Percentiles rank a stretch among this genome's conserved stretches.
phyloP scores from a whole-genome alignment of 192 early-diverging fungal species.

The Hyaloraphidium curvatum region DNA sequence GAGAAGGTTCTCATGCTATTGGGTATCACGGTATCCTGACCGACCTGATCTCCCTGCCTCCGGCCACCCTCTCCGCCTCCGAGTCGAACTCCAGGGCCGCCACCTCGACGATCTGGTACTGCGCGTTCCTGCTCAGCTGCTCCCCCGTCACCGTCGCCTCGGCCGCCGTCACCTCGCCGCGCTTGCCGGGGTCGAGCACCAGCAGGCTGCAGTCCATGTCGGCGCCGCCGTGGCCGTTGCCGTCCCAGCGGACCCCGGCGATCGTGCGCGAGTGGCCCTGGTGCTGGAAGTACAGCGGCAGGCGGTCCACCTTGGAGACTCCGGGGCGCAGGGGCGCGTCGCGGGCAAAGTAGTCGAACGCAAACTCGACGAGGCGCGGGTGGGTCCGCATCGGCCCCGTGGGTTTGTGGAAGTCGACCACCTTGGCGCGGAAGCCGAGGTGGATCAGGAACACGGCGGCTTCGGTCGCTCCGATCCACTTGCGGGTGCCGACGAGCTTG shows the following conservation, averaged over 20 bases:
- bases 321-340: neutral
- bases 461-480: slow-evolving; percentile 59
- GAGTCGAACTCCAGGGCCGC: too few relatives aligned
- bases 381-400: slow-evolving; percentile 31
- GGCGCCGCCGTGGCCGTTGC: slow-evolving; percentile 10
- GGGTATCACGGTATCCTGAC: too few relatives aligned
- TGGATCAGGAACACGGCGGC: slow-evolving; percentile 36
- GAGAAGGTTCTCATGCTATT: too few relatives aligned
- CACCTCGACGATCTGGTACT: too few relatives aligned
- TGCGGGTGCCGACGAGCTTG: slow-evolving; percentile 28
- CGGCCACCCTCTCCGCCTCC: too few relatives aligned
- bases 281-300: slow-evolving; percentile 51
- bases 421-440: slow-evolving; percentile 27
- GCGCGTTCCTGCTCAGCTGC: too few relatives aligned
- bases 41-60: too few relatives aligned
- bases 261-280: slow-evolving; percentile 47
- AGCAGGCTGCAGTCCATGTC: too few relatives aligned
- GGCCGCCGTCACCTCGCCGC: too few relatives aligned
- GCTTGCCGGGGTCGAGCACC: slow-evolving; percentile 45
- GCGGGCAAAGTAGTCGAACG: slow-evolving; percentile 31
- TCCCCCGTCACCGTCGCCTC: too few relatives aligned
- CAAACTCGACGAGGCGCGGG: slow-evolving; percentile 28
- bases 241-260: slow-evolving; percentile 34
- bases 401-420: slow-evolving; percentile 44
- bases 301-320: slow-evolving; percentile 9